Base-by-base conservation (phyloP, 768 basidiomycete species). In the Tulasnella sp. region DNA sequence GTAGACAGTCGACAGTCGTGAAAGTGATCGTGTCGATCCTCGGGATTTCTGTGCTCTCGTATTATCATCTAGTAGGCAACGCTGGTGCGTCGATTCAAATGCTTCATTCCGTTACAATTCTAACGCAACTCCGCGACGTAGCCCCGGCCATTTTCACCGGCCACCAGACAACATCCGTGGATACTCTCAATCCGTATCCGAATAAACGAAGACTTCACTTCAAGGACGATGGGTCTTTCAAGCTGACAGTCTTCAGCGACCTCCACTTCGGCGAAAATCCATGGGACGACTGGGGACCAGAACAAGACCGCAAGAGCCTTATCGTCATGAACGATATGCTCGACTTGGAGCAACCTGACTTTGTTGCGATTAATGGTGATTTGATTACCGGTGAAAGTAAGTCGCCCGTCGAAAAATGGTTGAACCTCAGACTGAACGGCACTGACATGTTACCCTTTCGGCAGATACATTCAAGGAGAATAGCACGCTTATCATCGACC, bases 241-340 rank as follows among this genome's bases (percentile, higher is more conserved):
- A 91, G 82, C 79, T 93, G 68, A 90, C 88, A 17, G 85, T 92
- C 8, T 91, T 93, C 81, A 91, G 90, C 8, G 92, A 93, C 79
- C 82, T 92, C 37, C 91, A 92, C 80, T 92, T 86, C 78, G 91
- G 92, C 34, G 91, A 93, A 82, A 90, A 91, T 79, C 90, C 91
- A 8, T 90, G 89, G 88, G 89, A 89, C 74, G 81, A 77, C 11
- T 72, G 75, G 58, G 90, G 91, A 0, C 88, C 89, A 31, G 54
- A 58, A 58, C 90, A 92, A 79, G 92, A 93, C 77, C 81, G 83
- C 36, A 90, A 91, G 54, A 91, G 90, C 77, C 85, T 85, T 11
- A 83, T 82, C 7, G 80, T 93, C 76, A 91, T 91, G 88, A 84
- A 86, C 31, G 83, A 79, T 1, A 84, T 92, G 25, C 80, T 93